phyloP scores from a whole-genome alignment of 2,329 filamentous ascomycete species.

The Sphaerulina musiva region DNA sequence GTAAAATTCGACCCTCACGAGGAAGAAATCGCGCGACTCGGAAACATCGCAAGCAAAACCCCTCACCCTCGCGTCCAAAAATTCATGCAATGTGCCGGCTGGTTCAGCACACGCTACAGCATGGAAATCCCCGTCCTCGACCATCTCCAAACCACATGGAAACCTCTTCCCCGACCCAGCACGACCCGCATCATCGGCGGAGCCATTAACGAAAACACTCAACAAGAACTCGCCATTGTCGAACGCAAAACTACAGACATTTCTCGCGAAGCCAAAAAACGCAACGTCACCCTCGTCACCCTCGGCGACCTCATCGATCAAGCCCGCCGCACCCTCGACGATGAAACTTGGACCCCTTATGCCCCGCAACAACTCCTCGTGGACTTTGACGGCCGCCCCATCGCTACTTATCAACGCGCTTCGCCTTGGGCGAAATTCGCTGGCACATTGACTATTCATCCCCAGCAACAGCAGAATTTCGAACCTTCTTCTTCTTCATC shows the following conservation, averaged over 20 bases:
- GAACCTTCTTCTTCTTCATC: not conserved
- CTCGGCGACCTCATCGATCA: slow-evolving; percentile 10
- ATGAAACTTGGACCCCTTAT: slow-evolving; percentile 11
- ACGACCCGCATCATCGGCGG: not conserved
- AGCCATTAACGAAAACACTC: not conserved
- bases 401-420: slow-evolving; percentile 8
- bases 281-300: slow-evolving; percentile 4
- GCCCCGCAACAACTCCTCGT: slow-evolving; percentile 8
- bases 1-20: slow-evolving; percentile 14
- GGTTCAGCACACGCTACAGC: slow-evolving; percentile 9
- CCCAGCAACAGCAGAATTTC: too few relatives aligned
- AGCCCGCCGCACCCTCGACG: not conserved
- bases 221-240: not conserved
- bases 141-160: slow-evolving; percentile 4
- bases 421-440: slow-evolving; percentile 8
- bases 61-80: not conserved
- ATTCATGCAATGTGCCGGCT: slow-evolving; percentile 13
- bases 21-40: slow-evolving; percentile 9
- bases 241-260: not conserved
- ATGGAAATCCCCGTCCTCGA: slow-evolving; percentile 12
- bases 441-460: not conserved
- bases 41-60: not conserved
- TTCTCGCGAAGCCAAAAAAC: not conserved
- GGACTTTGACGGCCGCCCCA: not conserved
- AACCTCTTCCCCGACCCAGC: not conserved